phyloP scores from a whole-genome alignment of 352 stramenopile genomes.

The Pythium dissotocum region DNA sequence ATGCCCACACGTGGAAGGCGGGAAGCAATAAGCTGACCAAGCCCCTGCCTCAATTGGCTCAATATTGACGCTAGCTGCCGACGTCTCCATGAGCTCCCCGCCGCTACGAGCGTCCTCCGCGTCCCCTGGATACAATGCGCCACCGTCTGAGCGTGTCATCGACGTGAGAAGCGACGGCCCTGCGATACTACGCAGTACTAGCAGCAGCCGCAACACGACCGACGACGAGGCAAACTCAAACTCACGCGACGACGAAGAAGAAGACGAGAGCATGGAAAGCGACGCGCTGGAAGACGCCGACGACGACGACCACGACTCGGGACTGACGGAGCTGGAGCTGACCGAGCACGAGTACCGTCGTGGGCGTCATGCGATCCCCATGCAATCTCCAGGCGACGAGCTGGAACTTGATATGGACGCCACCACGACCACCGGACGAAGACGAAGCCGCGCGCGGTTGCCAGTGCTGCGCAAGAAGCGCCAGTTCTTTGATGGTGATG shows the following conservation, averaged over 20 bases:
- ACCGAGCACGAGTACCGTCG: conserved; percentile 55
- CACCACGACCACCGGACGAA: conserved; percentile 7
- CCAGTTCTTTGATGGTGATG: conserved; percentile 57
- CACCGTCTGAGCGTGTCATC: conserved; percentile 20
- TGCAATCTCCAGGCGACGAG: conserved; percentile 68
- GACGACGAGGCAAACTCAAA: not conserved
- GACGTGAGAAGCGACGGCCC: conserved; percentile 24
- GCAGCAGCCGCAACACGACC: not conserved
- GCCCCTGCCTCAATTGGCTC: not conserved
- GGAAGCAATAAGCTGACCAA: not conserved
- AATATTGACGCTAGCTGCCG: not conserved
- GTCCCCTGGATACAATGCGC: conserved; percentile 6
- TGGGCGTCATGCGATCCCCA: conserved; percentile 57
- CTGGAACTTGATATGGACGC: conserved; percentile 36
- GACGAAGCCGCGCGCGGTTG: conserved; percentile 31
- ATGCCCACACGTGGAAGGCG: not conserved
- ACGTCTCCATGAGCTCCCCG: conserved; percentile 14
- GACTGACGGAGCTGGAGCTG: conserved; percentile 26
- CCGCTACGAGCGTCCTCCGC: not conserved
- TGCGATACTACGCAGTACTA: conserved; percentile 11
- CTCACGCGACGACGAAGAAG: not conserved
- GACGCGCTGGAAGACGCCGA: conserved; percentile 23
- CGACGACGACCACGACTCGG: conserved; percentile 16
- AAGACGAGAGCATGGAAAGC: conserved; percentile 11
- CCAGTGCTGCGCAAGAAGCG: conserved; percentile 38